A percentile compares a stretch with the other conserved stretches of the same genome.
Conservation (phyloP, 2,329 filamentous ascomycete genomes). For the Fonsecaea erecta region DNA sequence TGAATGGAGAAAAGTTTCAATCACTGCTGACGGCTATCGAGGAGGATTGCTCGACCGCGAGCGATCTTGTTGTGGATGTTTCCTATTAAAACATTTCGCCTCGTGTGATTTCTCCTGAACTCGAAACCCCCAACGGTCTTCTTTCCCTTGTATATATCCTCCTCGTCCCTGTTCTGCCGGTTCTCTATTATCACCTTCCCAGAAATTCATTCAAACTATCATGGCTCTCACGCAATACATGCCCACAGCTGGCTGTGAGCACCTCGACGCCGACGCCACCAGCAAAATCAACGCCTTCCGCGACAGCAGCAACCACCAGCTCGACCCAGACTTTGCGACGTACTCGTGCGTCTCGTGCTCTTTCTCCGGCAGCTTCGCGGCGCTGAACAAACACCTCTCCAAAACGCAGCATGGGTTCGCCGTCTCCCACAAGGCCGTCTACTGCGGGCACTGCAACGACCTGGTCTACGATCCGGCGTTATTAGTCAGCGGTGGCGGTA, state of each 20-base stretch:
- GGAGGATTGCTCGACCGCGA: not conserved
- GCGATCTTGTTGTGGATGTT: not conserved
- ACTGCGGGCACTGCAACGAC: constrained; percentile 36
- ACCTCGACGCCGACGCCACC: constrained; percentile 31
- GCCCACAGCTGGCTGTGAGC: constrained; percentile 36
- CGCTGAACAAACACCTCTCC: constrained; percentile 34
- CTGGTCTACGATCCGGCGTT: constrained; percentile 36
- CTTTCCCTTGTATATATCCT: not conserved
- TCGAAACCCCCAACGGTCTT: not conserved
- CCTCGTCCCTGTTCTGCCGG: not conserved
- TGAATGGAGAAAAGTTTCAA: not conserved
- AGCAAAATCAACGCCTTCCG: constrained; percentile 31
- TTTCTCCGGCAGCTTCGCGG: constrained; percentile 28
- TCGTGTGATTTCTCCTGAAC: not conserved
- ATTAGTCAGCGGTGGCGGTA: constrained; percentile 12
- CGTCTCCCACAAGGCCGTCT: constrained; percentile 32
- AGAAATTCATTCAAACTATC: not conserved
- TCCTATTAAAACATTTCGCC: not conserved
- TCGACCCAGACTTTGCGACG: constrained; percentile 33
- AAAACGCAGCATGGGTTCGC: constrained; percentile 36
- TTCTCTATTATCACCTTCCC: not conserved
- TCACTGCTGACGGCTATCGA: not conserved
- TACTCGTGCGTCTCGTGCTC: constrained; percentile 36
- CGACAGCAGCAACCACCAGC: constrained; percentile 6
- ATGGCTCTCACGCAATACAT: constrained; percentile 31